Evolutionary conservation across 805 yeast species (phyloP).

Genomic region (Blastobotrys muscicola): DNA sequence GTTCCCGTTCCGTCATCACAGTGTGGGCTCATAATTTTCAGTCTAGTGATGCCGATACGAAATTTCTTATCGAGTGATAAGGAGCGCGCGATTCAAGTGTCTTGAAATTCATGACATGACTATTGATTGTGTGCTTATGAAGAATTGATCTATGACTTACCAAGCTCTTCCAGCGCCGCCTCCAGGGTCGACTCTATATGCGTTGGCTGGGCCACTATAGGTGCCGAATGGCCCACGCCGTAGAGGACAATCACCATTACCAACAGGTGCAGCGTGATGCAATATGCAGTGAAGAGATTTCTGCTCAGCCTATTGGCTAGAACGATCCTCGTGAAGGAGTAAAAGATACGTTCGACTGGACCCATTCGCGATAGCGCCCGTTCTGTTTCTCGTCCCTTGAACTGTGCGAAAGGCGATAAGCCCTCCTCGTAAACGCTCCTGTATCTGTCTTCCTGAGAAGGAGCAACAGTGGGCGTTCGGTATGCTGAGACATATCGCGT

Average conservation of each 20-base stretch:
- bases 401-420: constrained; percentile 74
- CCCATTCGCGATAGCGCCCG: constrained; percentile 63
- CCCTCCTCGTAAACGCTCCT: constrained; percentile 62
- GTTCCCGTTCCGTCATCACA: too few species aligned
- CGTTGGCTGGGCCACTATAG: not conserved
- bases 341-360: constrained; percentile 69
- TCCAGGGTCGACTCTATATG: too few species aligned
- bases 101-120: too few species aligned
- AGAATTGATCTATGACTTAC: not conserved
- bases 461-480: constrained; percentile 19
- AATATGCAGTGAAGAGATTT: constrained; percentile 62
- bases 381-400: constrained; percentile 68
- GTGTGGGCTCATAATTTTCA: too few species aligned
- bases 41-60: too few species aligned
- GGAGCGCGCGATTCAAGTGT: too few species aligned
- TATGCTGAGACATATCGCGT: constrained; percentile 28
- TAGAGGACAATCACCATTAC: constrained; percentile 44
- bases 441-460: constrained; percentile 43
- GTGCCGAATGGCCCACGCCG: constrained; percentile 8
- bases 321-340: constrained; percentile 62
- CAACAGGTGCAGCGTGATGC: constrained; percentile 63
- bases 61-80: too few species aligned
- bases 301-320: constrained; percentile 66
- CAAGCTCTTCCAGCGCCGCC: not conserved
- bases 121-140: too few species aligned